Evolutionary conservation across 148 eudicot genomes (phyloP).

Genomic region (Chenopodium album): DNA sequence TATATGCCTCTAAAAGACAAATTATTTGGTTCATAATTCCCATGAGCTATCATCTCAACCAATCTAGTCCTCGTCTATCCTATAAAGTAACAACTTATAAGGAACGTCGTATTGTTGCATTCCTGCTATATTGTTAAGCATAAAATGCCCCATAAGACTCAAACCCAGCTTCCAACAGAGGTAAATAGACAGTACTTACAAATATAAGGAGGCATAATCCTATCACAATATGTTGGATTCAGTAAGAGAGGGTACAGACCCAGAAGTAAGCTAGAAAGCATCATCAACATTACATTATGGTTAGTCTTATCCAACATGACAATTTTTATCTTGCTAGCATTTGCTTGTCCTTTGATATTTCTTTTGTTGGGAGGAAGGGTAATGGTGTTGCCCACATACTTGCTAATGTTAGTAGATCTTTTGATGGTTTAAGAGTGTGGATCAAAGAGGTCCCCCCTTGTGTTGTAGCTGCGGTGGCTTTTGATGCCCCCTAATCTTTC

Average conservation of each 20-base stretch:
- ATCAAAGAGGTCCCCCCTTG: no score
- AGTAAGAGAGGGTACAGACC: neutral
- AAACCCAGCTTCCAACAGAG: neutral
- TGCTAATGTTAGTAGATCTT: no score
- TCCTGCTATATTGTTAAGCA: neutral
- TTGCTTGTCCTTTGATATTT: no score
- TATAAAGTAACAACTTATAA: neutral
- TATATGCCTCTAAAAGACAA: neutral
- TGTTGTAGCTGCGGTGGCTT: no score
- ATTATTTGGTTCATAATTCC: neutral
- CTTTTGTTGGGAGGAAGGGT: no score
- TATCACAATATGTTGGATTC: neutral
- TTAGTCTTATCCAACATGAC: neutral
- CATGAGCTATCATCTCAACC: neutral
- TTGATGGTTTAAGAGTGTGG: no score
- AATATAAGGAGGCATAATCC: neutral
- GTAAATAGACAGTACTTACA: neutral
- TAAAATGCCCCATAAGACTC: neutral
- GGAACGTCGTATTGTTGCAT: neutral
- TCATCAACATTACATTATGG: neutral
- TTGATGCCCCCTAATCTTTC: no score
- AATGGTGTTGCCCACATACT: no score
- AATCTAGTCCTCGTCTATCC: neutral
- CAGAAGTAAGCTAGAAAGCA: neutral
- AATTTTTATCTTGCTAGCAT: no score